Evolutionary conservation across 2,329 filamentous ascomycete species (phyloP), one percentile per base, ranked within the genome.

Genomic region (Sporothrix protearum): DNA sequence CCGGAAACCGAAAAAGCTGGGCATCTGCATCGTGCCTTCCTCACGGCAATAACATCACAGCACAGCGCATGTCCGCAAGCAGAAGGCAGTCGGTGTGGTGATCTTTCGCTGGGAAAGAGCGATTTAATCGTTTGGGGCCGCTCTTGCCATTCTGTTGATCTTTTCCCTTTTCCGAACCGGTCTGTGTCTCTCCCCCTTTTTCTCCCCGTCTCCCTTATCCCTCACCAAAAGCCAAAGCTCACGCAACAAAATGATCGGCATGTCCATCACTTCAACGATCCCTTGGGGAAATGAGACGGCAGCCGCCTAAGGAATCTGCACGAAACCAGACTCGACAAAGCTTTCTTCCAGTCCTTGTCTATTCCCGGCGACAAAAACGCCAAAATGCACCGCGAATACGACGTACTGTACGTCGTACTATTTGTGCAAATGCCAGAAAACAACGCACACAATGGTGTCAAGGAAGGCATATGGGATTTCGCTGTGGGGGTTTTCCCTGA

Each of bases 181-280:
- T 16, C n/a, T 64, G 36, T 66, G 42, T 49, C 47, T 68, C 3
- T 42, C 30, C 67, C n/a, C 66, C 67, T 22, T 22, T 53, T 39
- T 69, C 30, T 28, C 53, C 47, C n/a, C 59, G 59, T 64, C 49
- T 57, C 47, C 47, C 64, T 53, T 68, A 47, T 68, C 64, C 45
- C 63, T 47, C 61, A 9, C 28, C 55, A 14, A 47, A 3, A 47
- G 14, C 12, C 25, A 12, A 22, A 33, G 33, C 16, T 22, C 30
- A 51, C 47, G 9, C 64, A 68, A 36, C 47, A 57, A 53, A 55
- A 39, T 25, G 66, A 57, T 68, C 49, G 49, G 33, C 66, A 68
- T 30, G 49, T 30, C 14, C 66, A 55, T 55, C n/a, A 14, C 66
- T 10, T 68, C 66, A n/a, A 42, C 66, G 19, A 39, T 25, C 66